A percentile compares a stretch with the other conserved stretches of the same genome.
phyloP scores from a whole-genome alignment of 1,284 basidiomycete genomes.

The Fistulina hepatica region DNA sequence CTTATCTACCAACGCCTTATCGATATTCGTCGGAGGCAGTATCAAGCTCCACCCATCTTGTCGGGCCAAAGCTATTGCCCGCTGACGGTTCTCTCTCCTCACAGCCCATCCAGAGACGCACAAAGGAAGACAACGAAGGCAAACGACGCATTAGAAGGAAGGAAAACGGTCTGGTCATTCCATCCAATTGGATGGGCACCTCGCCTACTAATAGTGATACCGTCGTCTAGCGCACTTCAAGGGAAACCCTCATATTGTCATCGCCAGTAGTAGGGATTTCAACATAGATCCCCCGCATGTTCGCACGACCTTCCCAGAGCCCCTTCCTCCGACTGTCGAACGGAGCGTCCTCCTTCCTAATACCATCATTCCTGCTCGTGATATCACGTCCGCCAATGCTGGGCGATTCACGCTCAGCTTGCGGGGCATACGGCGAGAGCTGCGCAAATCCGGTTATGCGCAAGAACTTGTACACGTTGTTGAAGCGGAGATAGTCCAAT shows the following conservation, averaged over 20 bases:
- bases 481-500: constrained; percentile 50
- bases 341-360: constrained; percentile 46
- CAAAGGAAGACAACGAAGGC: constrained; percentile 52
- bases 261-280: constrained; percentile 47
- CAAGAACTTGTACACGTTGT: constrained; percentile 54
- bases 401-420: constrained; percentile 67
- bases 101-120: constrained; percentile 31
- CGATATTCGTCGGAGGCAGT: too few relatives aligned
- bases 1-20: too few relatives aligned
- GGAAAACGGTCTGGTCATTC: constrained; percentile 51
- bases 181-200: constrained; percentile 1
- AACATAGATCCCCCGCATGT: constrained; percentile 32
- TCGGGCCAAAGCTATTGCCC: too few relatives aligned
- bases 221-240: constrained; percentile 44
- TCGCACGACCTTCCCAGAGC: constrained; percentile 59
- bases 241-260: constrained; percentile 58
- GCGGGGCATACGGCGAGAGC: constrained; percentile 58
- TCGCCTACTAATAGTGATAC: constrained; percentile 2
- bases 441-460: constrained; percentile 40
- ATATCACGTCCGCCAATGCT: constrained; percentile 49
- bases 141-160: constrained; percentile 65
- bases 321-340: constrained; percentile 56
- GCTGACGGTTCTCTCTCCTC: too few relatives aligned
- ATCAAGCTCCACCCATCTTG: too few relatives aligned
- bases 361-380: constrained; percentile 26